A percentile compares a stretch with the other conserved stretches of the same genome.
Evolutionary conservation across 192 early-diverging fungal species (phyloP).

Genomic region (Borealophlyctis nickersoniae): DNA sequence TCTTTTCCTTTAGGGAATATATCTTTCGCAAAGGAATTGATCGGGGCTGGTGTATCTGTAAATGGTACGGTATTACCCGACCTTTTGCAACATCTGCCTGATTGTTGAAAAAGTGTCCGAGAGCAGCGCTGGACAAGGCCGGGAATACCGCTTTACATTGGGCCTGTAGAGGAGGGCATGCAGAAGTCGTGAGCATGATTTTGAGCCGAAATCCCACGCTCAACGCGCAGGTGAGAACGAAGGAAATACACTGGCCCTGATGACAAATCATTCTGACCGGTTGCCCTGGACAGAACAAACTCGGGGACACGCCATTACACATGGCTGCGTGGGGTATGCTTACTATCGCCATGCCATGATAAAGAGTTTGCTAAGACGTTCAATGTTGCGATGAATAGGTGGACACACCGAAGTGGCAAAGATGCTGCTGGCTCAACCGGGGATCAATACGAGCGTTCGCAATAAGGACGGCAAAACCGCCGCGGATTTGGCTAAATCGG

Average conservation of each 20-base stretch:
- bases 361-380: neutral
- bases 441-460: constrained; percentile 32
- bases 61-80: constrained; percentile 27
- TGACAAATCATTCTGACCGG: too few relatives aligned
- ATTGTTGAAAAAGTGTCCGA: neutral
- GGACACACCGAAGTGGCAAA: constrained; percentile 33
- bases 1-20: constrained; percentile 36
- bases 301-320: constrained; percentile 55
- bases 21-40: constrained; percentile 40
- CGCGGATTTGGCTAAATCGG: constrained; percentile 36
- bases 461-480: constrained; percentile 48
- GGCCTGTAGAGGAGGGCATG: constrained; percentile 49
- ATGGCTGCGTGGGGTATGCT: constrained; percentile 47
- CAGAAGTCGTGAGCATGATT: constrained; percentile 40
- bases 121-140: constrained; percentile 44
- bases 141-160: constrained; percentile 55
- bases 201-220: constrained; percentile 35
- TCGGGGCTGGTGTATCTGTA: constrained; percentile 46
- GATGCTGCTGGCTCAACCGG: constrained; percentile 33
- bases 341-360: neutral
- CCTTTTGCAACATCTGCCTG: neutral
- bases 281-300: constrained; percentile 55
- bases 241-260: neutral
- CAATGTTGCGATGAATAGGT: constrained; percentile 10
- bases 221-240: constrained; percentile 36